Evolutionary conservation across 1,284 basidiomycete species (phyloP), one percentile per base, ranked within the genome.

Genomic region (Pholiota adiposa): DNA sequence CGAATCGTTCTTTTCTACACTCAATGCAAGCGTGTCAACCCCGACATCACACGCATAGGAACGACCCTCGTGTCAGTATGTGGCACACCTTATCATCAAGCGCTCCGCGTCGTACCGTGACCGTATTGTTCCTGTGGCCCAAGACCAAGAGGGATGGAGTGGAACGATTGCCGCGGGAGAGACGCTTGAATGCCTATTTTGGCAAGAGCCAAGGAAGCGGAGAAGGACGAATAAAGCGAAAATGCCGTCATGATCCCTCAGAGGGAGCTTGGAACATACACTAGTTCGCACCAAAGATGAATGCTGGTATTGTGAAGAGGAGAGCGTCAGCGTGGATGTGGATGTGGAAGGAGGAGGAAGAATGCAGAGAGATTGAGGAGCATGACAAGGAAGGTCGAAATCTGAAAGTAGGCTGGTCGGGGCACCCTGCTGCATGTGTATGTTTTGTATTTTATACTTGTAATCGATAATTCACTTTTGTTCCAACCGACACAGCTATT

Each of bases 1-100:
- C 90, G 91, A 60, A 85, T 99, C 64, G 83, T 99, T 18, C 81
- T 98, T 18, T 98, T 99, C 77, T 99, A 99, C 83, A 97, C 94
- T 29, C 93, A 96, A 72, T 92, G 89, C 81, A 93, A 90, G 72
- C 90, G 94, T 52, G 96, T 97, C 48, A 91, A 92, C 7, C 84
- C 92, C 0, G 85, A 89, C 53, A 91, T 99, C 61, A 79, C 81
- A 38, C 88, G 94, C 54, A 86, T 87, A 55, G 97, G 97, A 9
- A 87, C 92, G 67, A 86, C 90, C 49, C 89, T 99, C 51, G 89
- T 98, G 51, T 91, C 90, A 58, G 76, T 81, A 18, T 97, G 94
- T n/a, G 95, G 94, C 93, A 23, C 84, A 96, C 16, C 96, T 95
- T 0, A 97, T 97, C 76, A 90, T 97, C 77, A 94, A 96, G 71